Evolutionary conservation across 169 alveolate species (phyloP), one percentile per base, ranked within the genome.

Genomic region (Cryptosporidium ubiquitum): DNA sequence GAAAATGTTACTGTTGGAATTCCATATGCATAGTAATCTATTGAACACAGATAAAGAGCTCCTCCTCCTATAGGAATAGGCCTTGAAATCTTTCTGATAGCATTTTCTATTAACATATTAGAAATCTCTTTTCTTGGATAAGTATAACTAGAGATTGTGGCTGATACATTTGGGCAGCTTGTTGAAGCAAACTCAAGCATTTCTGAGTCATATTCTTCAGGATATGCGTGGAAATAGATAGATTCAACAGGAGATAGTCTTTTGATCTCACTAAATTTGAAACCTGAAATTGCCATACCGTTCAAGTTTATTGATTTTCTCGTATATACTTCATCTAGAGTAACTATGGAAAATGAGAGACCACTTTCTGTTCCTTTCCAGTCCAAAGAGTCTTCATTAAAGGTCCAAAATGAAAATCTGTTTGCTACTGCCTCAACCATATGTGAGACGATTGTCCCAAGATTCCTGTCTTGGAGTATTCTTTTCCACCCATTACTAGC

Each of bases 371-470:
- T 9, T 42, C 89, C 89, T 23, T 79, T 47, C 89, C 89, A 79
- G 20, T n/a, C 58, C 33, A 61, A 40, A 44, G 64, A 60, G 7
- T 79, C 33, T 5, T 42, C 49, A 7, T 40, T 33, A 37, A 18
- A 61, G 26, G 79, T 26, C 89, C 89, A 79, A 49, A 61, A 79
- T 26, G 89, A 79, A 33, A 79, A 79, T 42, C 89, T 37, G n/a
- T 79, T 79, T 29, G 57, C 89, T 3, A 79, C 75, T 14, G 89
- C 23, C 29, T 79, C 89, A 9, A 79, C n/a, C 35, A 79, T 14
- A 26, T 66, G 55, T 4, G 68, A 9, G 18, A 79, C 44, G 1
- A 47, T 79, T 12, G 51, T 14, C 26, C 20, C 51, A 9, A 44
- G 35, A 26, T 47, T 20, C 9, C 57, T 31, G 39, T 61, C 44